A percentile compares a stretch with the other conserved stretches of the same genome.
Conservation (phyloP, 768 basidiomycete species). For the Leccinum disarticulatum region DNA sequence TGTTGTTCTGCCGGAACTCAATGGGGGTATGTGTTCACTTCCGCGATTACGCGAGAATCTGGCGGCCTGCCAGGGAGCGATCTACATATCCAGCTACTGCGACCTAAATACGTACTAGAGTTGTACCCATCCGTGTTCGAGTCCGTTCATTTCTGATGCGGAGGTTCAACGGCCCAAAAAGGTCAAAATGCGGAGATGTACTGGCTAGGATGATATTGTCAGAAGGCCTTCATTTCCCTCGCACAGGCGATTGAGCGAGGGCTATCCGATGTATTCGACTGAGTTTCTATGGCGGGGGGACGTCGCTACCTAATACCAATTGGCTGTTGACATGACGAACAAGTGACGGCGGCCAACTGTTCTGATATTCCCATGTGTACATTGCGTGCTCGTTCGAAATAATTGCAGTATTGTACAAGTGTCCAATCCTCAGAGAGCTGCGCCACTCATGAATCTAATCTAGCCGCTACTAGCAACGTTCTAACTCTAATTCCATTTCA, state of each 20-base stretch:
- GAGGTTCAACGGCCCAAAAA: slow-evolving; percentile 31
- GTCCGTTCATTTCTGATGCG: slow-evolving; percentile 32
- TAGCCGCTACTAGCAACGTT: slow-evolving; percentile 18
- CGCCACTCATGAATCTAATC: slow-evolving; percentile 34
- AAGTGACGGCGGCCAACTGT: not conserved
- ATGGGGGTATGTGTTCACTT: slow-evolving; percentile 23
- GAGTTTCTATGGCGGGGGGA: slow-evolving; percentile 10
- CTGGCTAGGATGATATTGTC: slow-evolving; percentile 15
- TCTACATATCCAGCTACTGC: slow-evolving; percentile 23
- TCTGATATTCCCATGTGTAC: not conserved
- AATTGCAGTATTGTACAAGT: not conserved
- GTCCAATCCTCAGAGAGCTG: slow-evolving; percentile 4
- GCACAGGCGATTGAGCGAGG: slow-evolving; percentile 2
- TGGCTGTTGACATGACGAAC: slow-evolving; percentile 24
- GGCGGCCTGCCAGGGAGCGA: slow-evolving; percentile 14
- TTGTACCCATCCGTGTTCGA: slow-evolving; percentile 15
- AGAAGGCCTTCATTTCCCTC: slow-evolving; percentile 22
- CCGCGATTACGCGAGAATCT: slow-evolving; percentile 29
- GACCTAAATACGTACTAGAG: slow-evolving; percentile 18
- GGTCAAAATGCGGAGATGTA: slow-evolving; percentile 31
- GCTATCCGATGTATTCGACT: slow-evolving; percentile 12
- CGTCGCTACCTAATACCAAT: not conserved
- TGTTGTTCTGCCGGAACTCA: slow-evolving; percentile 1
- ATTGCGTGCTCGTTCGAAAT: slow-evolving; percentile 9
- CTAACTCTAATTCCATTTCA: slow-evolving; percentile 33